These are phyloP conservation scores for Neonectria neomacrospora DNA, from an alignment of 2,329 filamentous ascomycete species.

Conservation along the genomic window DNA sequence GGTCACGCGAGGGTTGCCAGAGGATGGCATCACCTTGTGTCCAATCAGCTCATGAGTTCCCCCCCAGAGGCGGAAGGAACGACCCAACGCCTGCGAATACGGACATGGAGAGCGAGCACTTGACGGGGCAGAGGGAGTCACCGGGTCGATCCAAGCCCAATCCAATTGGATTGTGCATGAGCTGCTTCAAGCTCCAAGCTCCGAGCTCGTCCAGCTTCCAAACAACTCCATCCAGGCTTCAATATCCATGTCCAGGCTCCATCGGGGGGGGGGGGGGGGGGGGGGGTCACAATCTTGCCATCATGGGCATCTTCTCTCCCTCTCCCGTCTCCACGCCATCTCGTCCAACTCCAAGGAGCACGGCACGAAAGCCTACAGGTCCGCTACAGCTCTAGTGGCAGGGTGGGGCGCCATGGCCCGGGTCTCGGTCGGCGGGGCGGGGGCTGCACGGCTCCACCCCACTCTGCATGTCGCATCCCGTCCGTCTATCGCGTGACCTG, in stretches of 20 bases:
- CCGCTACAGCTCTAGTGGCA: background rate
- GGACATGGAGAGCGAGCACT: background rate
- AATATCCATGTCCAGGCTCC: background rate
- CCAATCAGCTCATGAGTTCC: conserved; percentile 45
- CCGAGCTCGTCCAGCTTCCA: background rate
- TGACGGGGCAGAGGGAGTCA: background rate
- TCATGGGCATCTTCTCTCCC: background rate
- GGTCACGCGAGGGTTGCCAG: conserved; percentile 42
- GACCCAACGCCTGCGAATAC: conserved; percentile 11
- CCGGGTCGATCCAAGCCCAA: background rate
- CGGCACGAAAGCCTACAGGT: background rate
- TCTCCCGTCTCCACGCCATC: background rate
- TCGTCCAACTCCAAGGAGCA: background rate
- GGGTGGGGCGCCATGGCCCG: conserved; percentile 21
- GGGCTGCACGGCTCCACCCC: conserved; percentile 19
- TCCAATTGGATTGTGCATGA: conserved; percentile 1
- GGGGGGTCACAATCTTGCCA: background rate
- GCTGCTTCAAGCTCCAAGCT: background rate
- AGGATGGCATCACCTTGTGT: conserved; percentile 43
- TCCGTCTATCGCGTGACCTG: conserved; percentile 48
- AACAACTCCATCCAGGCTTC: background rate
- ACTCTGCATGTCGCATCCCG: conserved; percentile 38
- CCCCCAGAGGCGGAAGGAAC: conserved; percentile 21
- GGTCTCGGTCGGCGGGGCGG: conserved; percentile 28
- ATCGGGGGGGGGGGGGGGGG: too few relatives aligned